A percentile compares a stretch with the other conserved stretches of the same genome.
Conservation (phyloP, 768 basidiomycete species). For the Pleurotus tuber-regium region DNA sequence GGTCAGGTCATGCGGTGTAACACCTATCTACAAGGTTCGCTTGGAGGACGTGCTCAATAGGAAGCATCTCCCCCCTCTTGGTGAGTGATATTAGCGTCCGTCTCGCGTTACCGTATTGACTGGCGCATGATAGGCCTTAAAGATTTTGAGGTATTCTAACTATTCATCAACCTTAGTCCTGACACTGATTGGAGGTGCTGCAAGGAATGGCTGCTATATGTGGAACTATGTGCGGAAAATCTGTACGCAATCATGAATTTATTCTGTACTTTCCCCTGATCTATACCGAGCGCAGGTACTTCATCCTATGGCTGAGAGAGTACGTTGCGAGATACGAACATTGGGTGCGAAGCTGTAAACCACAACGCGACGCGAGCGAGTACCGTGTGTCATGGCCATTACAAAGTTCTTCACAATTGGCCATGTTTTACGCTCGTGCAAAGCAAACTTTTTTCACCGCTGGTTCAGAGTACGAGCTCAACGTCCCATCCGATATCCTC, state of each 20-base stretch:
- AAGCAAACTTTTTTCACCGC: slow-evolving; percentile 82
- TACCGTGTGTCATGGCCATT: slow-evolving; percentile 34
- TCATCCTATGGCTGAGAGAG: slow-evolving; percentile 78
- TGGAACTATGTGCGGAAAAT: slow-evolving; percentile 74
- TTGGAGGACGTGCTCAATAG: slow-evolving; percentile 76
- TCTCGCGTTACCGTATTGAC: slow-evolving; percentile 1
- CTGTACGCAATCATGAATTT: slow-evolving; percentile 40
- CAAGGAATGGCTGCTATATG: slow-evolving; percentile 78
- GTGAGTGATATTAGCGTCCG: slow-evolving; percentile 26
- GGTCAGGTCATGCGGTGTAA: slow-evolving; percentile 66
- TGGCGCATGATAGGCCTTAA: slow-evolving; percentile 50
- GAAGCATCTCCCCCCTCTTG: slow-evolving; percentile 77
- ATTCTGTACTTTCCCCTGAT: slow-evolving; percentile 6
- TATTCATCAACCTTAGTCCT: not conserved
- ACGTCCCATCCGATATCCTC: slow-evolving; percentile 64
- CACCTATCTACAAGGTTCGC: slow-evolving; percentile 62
- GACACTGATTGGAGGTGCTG: slow-evolving; percentile 8
- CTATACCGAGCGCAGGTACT: slow-evolving; percentile 57
- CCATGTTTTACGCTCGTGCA: slow-evolving; percentile 76
- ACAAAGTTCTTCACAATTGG: slow-evolving; percentile 51
- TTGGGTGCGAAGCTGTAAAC: slow-evolving; percentile 37
- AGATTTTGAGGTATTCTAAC: slow-evolving; percentile 53
- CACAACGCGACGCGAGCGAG: slow-evolving; percentile 29
- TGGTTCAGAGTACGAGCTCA: slow-evolving; percentile 67
- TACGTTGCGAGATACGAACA: slow-evolving; percentile 52